Evolutionary conservation across 2,329 filamentous ascomycete species (phyloP), one percentile per base, ranked within the genome.

Genomic region (Xenoacremonium recifei): DNA sequence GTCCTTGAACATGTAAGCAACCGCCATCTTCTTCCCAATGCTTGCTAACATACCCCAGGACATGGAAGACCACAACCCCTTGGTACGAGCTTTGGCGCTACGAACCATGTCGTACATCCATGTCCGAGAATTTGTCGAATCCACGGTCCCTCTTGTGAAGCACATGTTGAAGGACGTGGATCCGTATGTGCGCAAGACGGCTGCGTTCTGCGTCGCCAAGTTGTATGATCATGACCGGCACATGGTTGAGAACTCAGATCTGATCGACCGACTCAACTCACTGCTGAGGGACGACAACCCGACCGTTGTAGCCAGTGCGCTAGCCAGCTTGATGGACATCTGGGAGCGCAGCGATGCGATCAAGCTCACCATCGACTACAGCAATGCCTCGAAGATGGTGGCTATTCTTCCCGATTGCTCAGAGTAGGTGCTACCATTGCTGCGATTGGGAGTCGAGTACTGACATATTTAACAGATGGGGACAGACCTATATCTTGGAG

Each of bases 311-410:
- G 92, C 93, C 10, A 96, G 91, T 62, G 91, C 95, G 6, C 69
- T 99, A 49, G 92, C 93, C 19, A 79, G 87, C 25, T 66, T 99
- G 59, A 93, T 96, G 81, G 93, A 99, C 66, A 97, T 99, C 37
- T 99, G 93, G 93, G 93, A 97, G 65, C 80, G 92, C 44, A 97
- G 91, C 63, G 92, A 97, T 66, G 89, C 87, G 44, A 99, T 99
- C 67, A 96, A 96, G 64, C 82, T 99, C 49, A 97, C 93, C 4
- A 96, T 99, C 57, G 93, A 99, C 69, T 97, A 99, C 63, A 82
- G 83, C 49, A 99, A 95, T 68, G 93, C 93, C 19, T 97, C 92
- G 38, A 99, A 99, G 70, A 93, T 99, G 75, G 90, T 97, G 25
- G 90, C 93, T 32, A 97, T 99, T 47, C 69, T 99, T 18, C 85